Conservation (phyloP, 768 basidiomycete species). For the Hydnomerulius pinastri region DNA sequence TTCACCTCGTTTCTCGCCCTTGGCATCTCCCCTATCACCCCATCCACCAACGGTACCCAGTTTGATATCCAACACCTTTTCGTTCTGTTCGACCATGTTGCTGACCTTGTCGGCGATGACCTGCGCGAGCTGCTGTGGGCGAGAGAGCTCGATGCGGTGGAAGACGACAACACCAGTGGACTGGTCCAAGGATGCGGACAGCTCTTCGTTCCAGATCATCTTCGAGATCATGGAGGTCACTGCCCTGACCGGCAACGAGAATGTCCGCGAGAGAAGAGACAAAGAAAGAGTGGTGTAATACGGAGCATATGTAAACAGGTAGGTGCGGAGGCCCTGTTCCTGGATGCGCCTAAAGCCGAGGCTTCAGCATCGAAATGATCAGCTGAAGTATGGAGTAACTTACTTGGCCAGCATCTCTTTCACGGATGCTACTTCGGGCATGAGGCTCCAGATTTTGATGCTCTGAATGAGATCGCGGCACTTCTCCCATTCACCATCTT, state of each 20-base stretch:
- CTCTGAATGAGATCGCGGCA: slow-evolving; percentile 91
- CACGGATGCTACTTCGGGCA: slow-evolving; percentile 85
- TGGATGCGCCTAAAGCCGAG: slow-evolving; percentile 80
- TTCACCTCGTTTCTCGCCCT: slow-evolving; percentile 80
- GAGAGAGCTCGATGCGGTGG: slow-evolving; percentile 87
- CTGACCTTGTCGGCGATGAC: slow-evolving; percentile 86
- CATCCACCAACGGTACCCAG: slow-evolving; percentile 60
- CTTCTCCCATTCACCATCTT: slow-evolving; percentile 96
- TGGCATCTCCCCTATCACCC: slow-evolving; percentile 55
- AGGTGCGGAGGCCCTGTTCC: slow-evolving; percentile 95
- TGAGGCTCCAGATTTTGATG: slow-evolving; percentile 97
- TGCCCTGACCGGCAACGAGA: slow-evolving; percentile 75
- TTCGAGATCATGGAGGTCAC: slow-evolving; percentile 88
- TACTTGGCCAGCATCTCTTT: slow-evolving; percentile 96
- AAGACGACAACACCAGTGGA: slow-evolving; percentile 89
- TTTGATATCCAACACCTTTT: slow-evolving; percentile 84
- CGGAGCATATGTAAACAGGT: slow-evolving; percentile 93
- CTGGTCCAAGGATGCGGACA: slow-evolving; percentile 91
- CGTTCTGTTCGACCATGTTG: slow-evolving; percentile 87
- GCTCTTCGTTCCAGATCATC: slow-evolving; percentile 98
- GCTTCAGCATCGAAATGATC: slow-evolving; percentile 1
- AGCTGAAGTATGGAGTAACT: slow-evolving; percentile 27
- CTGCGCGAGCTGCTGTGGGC: slow-evolving; percentile 88
- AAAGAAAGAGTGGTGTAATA: slow-evolving; percentile 92
- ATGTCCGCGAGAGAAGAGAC: slow-evolving; percentile 82